phyloP scores from a whole-genome alignment of 345 rosid species.

The Clarkia xantiana region DNA sequence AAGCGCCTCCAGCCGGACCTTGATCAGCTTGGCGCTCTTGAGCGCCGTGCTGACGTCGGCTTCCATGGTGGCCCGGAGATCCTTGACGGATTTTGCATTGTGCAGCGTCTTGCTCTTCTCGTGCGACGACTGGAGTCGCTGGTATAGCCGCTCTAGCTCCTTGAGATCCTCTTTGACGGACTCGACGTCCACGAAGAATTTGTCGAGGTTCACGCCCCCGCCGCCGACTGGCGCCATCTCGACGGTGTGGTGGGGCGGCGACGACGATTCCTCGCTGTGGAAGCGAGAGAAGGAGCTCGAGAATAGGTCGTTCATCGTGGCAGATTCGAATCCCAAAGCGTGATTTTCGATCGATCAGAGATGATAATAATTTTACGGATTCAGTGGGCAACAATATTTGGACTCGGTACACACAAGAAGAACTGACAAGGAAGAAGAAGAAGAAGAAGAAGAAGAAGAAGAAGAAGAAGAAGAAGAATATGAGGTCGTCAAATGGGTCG shows the following conservation, averaged over 20 bases:
- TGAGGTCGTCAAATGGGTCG: no score
- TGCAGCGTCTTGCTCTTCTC: conserved; percentile 59
- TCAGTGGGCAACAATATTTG: background rate
- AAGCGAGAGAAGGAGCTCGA: conserved; percentile 35
- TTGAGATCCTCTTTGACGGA: conserved; percentile 64
- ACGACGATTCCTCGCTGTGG: conserved; percentile 16
- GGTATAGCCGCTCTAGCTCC: conserved; percentile 44
- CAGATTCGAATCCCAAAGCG: background rate
- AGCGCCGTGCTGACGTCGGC: conserved; percentile 43
- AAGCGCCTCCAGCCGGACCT: conserved; percentile 55
- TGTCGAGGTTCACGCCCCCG: conserved; percentile 40
- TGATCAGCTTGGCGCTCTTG: conserved; percentile 51
- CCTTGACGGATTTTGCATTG: conserved; percentile 50
- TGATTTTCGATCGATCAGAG: background rate
- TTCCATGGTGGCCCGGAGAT: conserved; percentile 57
- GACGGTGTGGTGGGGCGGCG: conserved; percentile 18
- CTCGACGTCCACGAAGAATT: conserved; percentile 71
- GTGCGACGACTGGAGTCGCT: conserved; percentile 46
- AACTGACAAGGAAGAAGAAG: no score
- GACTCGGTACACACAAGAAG: no score
- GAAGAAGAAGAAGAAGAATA: no score
- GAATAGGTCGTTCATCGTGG: conserved; percentile 26
- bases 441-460: no score
- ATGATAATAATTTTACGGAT: no score
- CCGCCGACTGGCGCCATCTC: conserved; percentile 18